Conservation (phyloP, 2,329 filamentous ascomycete genomes). For the Graphilbum ipis-grandicollis region DNA sequence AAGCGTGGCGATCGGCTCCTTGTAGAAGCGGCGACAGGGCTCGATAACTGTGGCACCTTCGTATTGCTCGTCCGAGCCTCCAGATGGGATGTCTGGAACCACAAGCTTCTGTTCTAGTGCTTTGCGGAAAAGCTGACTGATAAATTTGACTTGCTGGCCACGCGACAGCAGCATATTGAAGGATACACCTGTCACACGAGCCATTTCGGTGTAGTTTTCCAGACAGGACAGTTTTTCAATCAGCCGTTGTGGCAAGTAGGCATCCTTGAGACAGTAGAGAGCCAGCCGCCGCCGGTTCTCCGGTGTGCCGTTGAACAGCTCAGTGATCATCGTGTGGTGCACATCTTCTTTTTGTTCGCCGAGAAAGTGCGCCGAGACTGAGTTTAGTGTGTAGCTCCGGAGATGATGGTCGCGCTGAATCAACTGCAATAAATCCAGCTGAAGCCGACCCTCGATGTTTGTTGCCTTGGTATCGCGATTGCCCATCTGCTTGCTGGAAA, state of each 20-base stretch:
- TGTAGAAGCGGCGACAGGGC: constrained; percentile 81
- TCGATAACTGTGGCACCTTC: constrained; percentile 98
- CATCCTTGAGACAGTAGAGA: constrained; percentile 94
- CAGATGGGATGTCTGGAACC: constrained; percentile 66
- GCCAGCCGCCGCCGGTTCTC: constrained; percentile 83
- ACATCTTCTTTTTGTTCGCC: constrained; percentile 98
- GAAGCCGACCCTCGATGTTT: constrained; percentile 84
- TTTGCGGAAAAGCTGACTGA: constrained; percentile 93
- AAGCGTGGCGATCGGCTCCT: constrained; percentile 85
- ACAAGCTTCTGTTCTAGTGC: constrained; percentile 85
- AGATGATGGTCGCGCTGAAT: constrained; percentile 90
- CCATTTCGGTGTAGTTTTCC: constrained; percentile 99
- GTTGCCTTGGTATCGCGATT: constrained; percentile 87
- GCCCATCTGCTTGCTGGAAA: constrained; percentile 97
- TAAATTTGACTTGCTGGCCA: constrained; percentile 93
- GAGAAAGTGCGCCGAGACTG: constrained; percentile 84
- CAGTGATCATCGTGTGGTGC: constrained; percentile 98
- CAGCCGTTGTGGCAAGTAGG: constrained; percentile 79
- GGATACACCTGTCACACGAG: constrained; percentile 93
- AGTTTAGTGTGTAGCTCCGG: constrained; percentile 93
- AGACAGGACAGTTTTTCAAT: constrained; percentile 97
- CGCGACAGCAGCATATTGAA: constrained; percentile 88
- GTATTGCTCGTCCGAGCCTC: constrained; percentile 71
- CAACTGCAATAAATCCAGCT: constrained; percentile 85
- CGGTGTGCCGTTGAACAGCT: constrained; percentile 88